Base-by-base conservation (phyloP, 176 grass and related monocot species). In the Aegilops speltoides region DNA sequence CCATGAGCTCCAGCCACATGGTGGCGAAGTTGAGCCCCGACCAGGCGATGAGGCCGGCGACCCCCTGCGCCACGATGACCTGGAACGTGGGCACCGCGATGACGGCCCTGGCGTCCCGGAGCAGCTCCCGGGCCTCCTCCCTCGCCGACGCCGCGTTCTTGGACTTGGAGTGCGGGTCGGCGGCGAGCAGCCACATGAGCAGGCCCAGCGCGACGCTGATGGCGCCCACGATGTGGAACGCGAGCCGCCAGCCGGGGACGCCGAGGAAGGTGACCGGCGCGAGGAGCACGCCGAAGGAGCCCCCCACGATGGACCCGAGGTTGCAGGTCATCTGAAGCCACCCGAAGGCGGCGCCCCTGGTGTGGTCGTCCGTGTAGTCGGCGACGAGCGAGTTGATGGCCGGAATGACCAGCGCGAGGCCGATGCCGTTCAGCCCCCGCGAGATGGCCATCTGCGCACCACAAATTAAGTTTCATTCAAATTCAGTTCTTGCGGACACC, bases 1-100 rank as follows among this genome's bases (percentile, higher is more conserved):
- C 94, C 59, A 89, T 79, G 74, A 93, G 89, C 94, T 96, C 94
- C 25, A 96, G 90, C 94, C 94, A 96, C 89, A 96, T 93, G 4
- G 91, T 87, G 40, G 90, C 73, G 82, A 96, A 96, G 46, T 92
- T 89, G 78, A 96, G 85, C 10, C 89, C 81, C 45, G 87, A 87
- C 89, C 91, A 91, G 11, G 91, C 54, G 54, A 59, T 59, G 19
- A 59, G 54, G 54, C 54, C 91, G 1, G 85, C 87, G 73, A 93
- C 73, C 22, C 89, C 94, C 85, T 96, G 94, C 24, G 89, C 87
- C 0, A 96, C 81, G 67, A 96, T 90, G 84, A 96, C 91, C 88
- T 90, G 94, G 91, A 96, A 93, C 61, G 94, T 90, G 26, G 84
- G 76, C 57, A 96, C 90, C 17, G 54, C 63, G 25, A 96, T 68